phyloP scores from a whole-genome alignment of 2,329 filamentous ascomycete genomes.

The Colletotrichum gigasporum region DNA sequence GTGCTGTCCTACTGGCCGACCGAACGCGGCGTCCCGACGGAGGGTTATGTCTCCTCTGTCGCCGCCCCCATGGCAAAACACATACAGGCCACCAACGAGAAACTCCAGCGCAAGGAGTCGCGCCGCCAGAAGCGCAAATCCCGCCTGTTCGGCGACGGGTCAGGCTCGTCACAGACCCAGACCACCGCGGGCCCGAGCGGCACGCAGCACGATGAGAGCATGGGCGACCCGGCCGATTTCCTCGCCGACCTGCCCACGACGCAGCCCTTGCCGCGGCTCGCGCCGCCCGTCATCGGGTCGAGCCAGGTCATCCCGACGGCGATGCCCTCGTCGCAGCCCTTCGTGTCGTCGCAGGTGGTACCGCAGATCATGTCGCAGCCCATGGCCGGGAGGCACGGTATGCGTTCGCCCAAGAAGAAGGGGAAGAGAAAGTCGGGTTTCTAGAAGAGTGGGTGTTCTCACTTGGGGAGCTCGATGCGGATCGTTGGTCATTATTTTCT shows the following conservation, averaged over 20 bases:
- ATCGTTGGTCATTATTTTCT: not conserved
- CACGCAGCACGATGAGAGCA: conserved; percentile 29
- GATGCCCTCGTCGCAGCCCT: conserved; percentile 11
- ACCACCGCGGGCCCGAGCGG: conserved; percentile 3
- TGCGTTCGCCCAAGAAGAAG: conserved; percentile 50
- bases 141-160: conserved; percentile 8
- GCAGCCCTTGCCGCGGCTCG: conserved; percentile 19
- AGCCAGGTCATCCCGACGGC: conserved; percentile 21
- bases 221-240: conserved; percentile 12
- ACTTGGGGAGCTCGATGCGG: not conserved
- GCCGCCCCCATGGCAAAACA: conserved; percentile 45
- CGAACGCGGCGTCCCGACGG: conserved; percentile 45
- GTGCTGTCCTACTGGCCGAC: conserved; percentile 51
- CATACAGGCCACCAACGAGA: conserved; percentile 45
- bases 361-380: conserved; percentile 55
- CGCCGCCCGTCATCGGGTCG: conserved; percentile 14
- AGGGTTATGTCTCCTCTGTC: conserved; percentile 50
- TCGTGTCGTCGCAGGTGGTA: conserved; percentile 36
- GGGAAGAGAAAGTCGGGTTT: conserved; percentile 29
- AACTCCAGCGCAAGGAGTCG: conserved; percentile 42
- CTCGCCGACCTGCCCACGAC: conserved; percentile 5
- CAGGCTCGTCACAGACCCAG: conserved; percentile 7
- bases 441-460: not conserved
- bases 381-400: conserved; percentile 55
- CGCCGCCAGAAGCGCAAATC: conserved; percentile 27